A percentile compares a stretch with the other conserved stretches of the same genome.
Conservation (phyloP, 768 basidiomycete genomes). For the Polyporus arcularius region DNA sequence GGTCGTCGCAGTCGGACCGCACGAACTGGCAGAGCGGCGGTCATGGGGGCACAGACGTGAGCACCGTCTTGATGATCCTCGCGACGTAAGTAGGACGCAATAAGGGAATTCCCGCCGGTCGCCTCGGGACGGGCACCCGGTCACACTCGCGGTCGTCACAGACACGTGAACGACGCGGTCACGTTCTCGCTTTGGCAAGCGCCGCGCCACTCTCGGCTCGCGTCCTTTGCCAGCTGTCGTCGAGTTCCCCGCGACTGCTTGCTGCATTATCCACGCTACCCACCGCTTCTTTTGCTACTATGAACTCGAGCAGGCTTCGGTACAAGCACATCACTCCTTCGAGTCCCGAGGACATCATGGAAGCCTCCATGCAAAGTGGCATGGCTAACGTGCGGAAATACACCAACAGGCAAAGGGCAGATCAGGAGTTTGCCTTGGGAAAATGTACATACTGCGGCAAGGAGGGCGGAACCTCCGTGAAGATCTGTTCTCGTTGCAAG, state of each 20-base stretch:
- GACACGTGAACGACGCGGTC: slow-evolving; percentile 3
- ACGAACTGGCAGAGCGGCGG: neutral
- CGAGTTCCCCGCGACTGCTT: too few relatives aligned
- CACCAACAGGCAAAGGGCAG: neutral
- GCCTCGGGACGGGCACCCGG: too few relatives aligned
- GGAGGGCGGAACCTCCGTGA: neutral
- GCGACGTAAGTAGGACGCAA: too few relatives aligned
- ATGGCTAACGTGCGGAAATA: slow-evolving; percentile 2
- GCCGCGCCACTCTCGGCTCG: neutral
- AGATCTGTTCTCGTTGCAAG: slow-evolving; percentile 12
- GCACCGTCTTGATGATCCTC: too few relatives aligned
- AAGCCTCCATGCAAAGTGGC: neutral
- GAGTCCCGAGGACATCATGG: slow-evolving; percentile 6
- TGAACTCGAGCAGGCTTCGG: too few relatives aligned
- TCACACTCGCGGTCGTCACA: neutral
- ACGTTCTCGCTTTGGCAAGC: neutral
- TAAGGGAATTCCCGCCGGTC: too few relatives aligned
- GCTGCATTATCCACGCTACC: too few relatives aligned
- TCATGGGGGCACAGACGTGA: neutral
- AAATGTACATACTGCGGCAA: slow-evolving; percentile 2
- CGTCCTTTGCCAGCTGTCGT: too few relatives aligned
- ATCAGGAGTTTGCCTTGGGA: neutral
- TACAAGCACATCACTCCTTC: neutral
- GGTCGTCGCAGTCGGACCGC: neutral
- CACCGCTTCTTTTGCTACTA: too few relatives aligned